These are phyloP conservation scores for Eucalyptus rudis DNA, from an alignment of 345 rosid species.

Conservation along the genomic window DNA sequence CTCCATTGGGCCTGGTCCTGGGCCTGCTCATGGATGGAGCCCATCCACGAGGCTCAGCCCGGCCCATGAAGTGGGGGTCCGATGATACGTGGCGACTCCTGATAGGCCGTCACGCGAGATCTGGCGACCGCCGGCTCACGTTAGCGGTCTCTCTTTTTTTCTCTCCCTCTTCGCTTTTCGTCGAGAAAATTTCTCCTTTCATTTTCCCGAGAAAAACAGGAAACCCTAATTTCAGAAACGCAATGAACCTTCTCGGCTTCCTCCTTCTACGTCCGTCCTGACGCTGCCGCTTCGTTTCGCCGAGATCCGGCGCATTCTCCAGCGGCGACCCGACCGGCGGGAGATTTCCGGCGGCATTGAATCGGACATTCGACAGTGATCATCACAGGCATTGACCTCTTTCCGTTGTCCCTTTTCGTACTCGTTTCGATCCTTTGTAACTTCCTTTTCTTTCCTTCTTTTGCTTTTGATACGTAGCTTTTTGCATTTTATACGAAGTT, in stretches of 20 bases:
- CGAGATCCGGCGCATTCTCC: neutral
- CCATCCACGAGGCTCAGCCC: neutral
- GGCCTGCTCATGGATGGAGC: neutral
- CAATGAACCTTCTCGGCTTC: neutral
- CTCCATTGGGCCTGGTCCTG: neutral
- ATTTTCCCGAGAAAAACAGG: neutral
- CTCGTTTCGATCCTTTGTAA: neutral
- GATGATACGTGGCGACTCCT: neutral
- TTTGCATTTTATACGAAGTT: neutral
- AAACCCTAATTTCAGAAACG: slow-evolving; percentile 9
- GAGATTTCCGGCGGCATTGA: neutral
- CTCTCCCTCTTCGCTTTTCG: slow-evolving; percentile 24
- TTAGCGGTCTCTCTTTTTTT: neutral
- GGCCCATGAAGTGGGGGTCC: neutral
- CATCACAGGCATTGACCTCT: neutral
- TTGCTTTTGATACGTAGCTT: neutral
- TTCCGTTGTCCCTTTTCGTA: neutral
- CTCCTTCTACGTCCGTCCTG: neutral
- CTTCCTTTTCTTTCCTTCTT: neutral
- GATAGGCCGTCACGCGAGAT: neutral
- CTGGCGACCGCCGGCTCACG: neutral
- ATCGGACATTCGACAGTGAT: neutral
- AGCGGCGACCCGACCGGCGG: neutral
- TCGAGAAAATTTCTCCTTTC: slow-evolving; percentile 15
- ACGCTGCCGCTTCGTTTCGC: neutral